Evolutionary conservation across 306 rosid genomes (phyloP), one percentile per base, ranked within the genome.

Genomic region (Glycyrrhiza uralensis): DNA sequence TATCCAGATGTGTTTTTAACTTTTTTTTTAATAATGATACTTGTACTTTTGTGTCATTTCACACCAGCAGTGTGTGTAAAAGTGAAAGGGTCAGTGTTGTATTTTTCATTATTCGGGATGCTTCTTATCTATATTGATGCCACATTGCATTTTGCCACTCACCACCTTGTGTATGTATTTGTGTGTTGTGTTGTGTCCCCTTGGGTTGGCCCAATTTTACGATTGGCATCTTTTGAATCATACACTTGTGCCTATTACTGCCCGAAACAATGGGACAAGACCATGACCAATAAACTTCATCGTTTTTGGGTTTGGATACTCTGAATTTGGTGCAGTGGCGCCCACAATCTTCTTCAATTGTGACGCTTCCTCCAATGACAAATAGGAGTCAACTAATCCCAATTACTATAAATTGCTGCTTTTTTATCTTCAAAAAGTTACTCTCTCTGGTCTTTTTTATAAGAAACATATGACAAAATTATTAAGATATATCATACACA

Each of bases 21-120:
- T n/a, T n/a, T n/a, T n/a, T 58, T 69, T 73, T 51, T 6, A 45
- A 76, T 60, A 47, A 69, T 80, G 38, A 61, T 26, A 36, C 4
- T 56, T 72, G 67, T 72, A 82, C 80, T 69, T 26, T 7, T 0
- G 64, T 65, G 89, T 86, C 88, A 83, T 74, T 77, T 52, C 79
- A 83, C 81, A 75, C 88, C 82, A 62, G 57, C 18, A 2, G 11
- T 45, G 55, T 7, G 69, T 72, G 80, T 4, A 62, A 63, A 71
- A 42, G 76, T 45, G 69, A 58, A 50, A 76, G 76, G n/a, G n/a
- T n/a, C n/a, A 69, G 58, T 49, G 26, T 18, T 26, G 42, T 32
- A 49, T 35, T 66, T 15, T 49, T 66, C n/a, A n/a, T 71, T 82
- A 85, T 87, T 85, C 84, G 6, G 24, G 66, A 20, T 77, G 52